Evolutionary conservation across 2,329 filamentous ascomycete genomes (phyloP).

Genomic region (Chaetomium globosum): DNA sequence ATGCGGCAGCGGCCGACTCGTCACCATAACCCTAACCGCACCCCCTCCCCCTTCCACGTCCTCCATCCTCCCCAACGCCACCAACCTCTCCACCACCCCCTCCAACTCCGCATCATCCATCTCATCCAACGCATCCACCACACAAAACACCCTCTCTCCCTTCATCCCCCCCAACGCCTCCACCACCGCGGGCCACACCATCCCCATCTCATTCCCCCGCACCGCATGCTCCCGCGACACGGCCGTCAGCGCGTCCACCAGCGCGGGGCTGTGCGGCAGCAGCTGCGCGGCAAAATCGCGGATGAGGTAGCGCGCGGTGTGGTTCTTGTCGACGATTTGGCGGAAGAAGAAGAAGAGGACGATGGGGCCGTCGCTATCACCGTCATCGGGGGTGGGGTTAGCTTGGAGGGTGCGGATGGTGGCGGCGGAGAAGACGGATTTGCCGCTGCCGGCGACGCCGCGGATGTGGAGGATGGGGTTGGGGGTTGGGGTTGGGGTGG

Average conservation of each 20-base stretch:
- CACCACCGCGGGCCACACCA: conserved; percentile 26
- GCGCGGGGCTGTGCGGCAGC: conserved; percentile 36
- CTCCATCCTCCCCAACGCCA: conserved; percentile 30
- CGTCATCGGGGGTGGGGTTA: background rate
- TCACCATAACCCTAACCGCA: conserved; percentile 44
- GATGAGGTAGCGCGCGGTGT: conserved; percentile 36
- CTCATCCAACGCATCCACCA: conserved; percentile 47
- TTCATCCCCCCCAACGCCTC: conserved; percentile 20
- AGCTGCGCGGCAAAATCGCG: conserved; percentile 43
- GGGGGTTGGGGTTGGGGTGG: background rate
- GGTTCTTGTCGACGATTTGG: conserved; percentile 43
- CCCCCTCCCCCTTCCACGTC: too few species aligned
- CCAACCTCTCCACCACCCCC: background rate
- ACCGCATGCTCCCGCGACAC: conserved; percentile 13
- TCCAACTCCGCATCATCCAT: conserved; percentile 35
- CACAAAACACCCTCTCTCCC: conserved; percentile 37
- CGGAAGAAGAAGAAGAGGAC: conserved; percentile 47
- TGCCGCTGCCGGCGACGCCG: conserved; percentile 34
- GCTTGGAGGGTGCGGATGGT: conserved; percentile 33
- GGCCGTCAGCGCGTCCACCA: conserved; percentile 35
- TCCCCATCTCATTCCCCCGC: conserved; percentile 1
- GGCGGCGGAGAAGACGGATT: conserved; percentile 42
- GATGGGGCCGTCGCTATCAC: conserved; percentile 7
- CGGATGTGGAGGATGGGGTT: conserved; percentile 27
- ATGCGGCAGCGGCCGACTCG: conserved; percentile 42